These are phyloP conservation scores for Brassica napus DNA, from an alignment of 345 rosid genomes.

Conservation along the genomic window DNA sequence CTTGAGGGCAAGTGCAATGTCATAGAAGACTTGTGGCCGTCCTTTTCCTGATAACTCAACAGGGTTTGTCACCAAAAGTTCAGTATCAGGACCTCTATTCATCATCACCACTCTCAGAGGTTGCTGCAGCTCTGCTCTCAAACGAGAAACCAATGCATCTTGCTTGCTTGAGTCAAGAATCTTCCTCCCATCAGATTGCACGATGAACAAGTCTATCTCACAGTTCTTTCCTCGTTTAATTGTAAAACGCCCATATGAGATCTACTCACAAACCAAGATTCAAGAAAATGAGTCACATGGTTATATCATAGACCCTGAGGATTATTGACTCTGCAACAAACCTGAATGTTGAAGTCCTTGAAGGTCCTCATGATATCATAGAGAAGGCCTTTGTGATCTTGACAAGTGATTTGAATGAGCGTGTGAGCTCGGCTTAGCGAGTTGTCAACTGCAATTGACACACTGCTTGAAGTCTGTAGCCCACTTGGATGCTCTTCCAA, in stretches of 20 bases:
- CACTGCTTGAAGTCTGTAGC: slow-evolving; percentile 41
- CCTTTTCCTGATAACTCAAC: slow-evolving; percentile 95
- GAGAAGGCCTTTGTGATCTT: slow-evolving; percentile 89
- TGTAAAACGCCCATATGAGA: slow-evolving; percentile 86
- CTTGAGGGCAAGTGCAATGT: slow-evolving; percentile 84
- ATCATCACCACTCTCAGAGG: slow-evolving; percentile 83
- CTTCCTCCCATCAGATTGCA: slow-evolving; percentile 86
- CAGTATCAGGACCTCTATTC: slow-evolving; percentile 88
- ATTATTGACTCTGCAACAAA: slow-evolving; percentile 25
- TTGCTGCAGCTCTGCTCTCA: slow-evolving; percentile 65
- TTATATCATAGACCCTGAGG: not conserved
- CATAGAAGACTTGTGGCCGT: slow-evolving; percentile 88
- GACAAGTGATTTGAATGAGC: slow-evolving; percentile 80
- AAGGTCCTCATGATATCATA: slow-evolving; percentile 93
- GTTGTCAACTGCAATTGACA: slow-evolving; percentile 78
- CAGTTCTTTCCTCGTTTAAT: slow-evolving; percentile 57
- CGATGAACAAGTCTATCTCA: slow-evolving; percentile 85
- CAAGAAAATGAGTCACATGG: not conserved
- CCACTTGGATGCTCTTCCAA: slow-evolving; percentile 45
- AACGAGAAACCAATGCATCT: slow-evolving; percentile 58
- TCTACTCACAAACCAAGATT: slow-evolving; percentile 47
- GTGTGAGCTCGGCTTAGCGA: slow-evolving; percentile 81
- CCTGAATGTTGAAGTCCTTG: slow-evolving; percentile 95
- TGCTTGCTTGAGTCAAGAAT: slow-evolving; percentile 84
- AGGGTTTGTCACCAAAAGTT: slow-evolving; percentile 87